A percentile compares a stretch with the other conserved stretches of the same genome.
Evolutionary conservation across 2,329 filamentous ascomycete species (phyloP).

Genomic region (Paecilomyces sp.): DNA sequence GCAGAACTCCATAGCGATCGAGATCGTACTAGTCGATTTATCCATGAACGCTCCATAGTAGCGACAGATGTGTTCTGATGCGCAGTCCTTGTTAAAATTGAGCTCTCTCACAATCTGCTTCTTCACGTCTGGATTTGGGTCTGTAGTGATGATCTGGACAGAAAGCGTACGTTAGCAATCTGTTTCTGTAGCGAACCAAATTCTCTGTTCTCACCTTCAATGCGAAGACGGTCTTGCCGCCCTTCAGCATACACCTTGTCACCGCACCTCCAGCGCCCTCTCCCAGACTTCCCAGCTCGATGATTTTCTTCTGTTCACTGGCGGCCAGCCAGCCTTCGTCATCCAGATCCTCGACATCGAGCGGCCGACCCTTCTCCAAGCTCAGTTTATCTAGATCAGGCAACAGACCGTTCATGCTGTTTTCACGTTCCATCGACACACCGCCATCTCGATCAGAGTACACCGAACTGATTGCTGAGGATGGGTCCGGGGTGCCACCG

Average conservation of each 20-base stretch:
- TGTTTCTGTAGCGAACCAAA: background rate
- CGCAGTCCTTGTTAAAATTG: conserved; percentile 96
- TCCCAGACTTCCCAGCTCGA: conserved; percentile 81
- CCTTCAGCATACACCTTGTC: conserved; percentile 80
- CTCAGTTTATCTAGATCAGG: conserved; percentile 73
- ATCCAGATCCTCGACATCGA: conserved; percentile 91
- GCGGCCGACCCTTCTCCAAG: conserved; percentile 70
- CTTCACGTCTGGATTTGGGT: conserved; percentile 95
- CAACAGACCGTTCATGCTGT: conserved; percentile 69
- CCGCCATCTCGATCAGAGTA: conserved; percentile 75
- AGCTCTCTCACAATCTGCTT: conserved; percentile 96
- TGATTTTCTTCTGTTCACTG: conserved; percentile 78
- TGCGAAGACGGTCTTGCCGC: conserved; percentile 90
- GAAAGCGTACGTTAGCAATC: conserved; percentile 11
- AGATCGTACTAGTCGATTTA: conserved; percentile 91
- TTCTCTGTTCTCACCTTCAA: conserved; percentile 62
- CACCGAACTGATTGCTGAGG: conserved; percentile 78
- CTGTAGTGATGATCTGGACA: conserved; percentile 85
- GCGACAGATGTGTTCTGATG: conserved; percentile 89
- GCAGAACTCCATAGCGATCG: conserved; percentile 98
- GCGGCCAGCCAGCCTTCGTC: conserved; percentile 94
- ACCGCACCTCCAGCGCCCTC: conserved; percentile 95
- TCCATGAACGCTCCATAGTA: conserved; percentile 98
- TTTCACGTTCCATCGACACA: conserved; percentile 72
- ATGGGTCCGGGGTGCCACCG: conserved; percentile 67